Evolutionary conservation across 176 grass and related monocot genomes (phyloP), one percentile per base, ranked within the genome.

Genomic region (Musa troglodytarum): DNA sequence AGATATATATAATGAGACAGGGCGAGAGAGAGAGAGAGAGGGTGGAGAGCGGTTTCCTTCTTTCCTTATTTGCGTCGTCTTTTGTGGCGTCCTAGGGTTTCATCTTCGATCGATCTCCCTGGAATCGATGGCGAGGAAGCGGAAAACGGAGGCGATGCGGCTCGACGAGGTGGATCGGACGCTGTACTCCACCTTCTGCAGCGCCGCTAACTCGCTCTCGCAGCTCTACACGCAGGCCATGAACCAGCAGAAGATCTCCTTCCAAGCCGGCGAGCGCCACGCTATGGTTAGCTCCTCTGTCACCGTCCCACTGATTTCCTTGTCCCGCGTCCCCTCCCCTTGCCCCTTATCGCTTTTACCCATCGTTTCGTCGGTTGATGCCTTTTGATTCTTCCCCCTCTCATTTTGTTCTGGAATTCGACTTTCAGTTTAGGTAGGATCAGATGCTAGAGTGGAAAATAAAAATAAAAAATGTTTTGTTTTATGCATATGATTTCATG

Each of bases 161-260:
- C 90, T 89, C 52, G 90, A 93, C 71, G 90, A 93, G 90, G 84
- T 83, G 80, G 87, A 93, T 83, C 82, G 85, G 67, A 88, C 87
- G 71, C 67, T 89, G 71, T 93, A 93, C 62, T 87, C 85, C 0
- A 85, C 82, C 15, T 93, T 89, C 87, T 73, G 87, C 0, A 78
- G 90, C 74, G 90, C 85, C 15, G 87, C 87, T 52, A 93, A 89
- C 82, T 93, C 90, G 34, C 83, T 93, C 13, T 93, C 90, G 65
- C 90, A 93, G 77, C 82, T 93, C 71, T 87, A 93, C 80, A 93
- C 87, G 57, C 85, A 87, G 71, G 59, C 80, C 85, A 93, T 87
- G 90, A 85, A 85, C 71, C 82, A 83, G 1, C 87, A 93, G 82
- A 93, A 79, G 87, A 57, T 65, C 20, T 89, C 87, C 74, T 89